A percentile compares a stretch with the other conserved stretches of the same genome.
Evolutionary conservation across 176 grass and related monocot genomes (phyloP).

Genomic region (Hordeum marinum): DNA sequence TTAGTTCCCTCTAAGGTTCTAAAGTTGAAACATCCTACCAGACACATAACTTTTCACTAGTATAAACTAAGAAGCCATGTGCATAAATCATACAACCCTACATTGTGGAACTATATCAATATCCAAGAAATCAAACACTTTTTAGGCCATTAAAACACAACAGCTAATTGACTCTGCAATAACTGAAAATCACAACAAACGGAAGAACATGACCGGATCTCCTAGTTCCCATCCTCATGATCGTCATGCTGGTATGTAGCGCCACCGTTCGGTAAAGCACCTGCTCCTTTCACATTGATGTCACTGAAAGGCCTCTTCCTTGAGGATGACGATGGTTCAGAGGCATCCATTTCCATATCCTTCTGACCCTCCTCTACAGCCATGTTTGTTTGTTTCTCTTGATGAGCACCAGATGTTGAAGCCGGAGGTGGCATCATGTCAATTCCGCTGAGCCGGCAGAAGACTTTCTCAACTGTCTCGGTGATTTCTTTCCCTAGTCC

Average conservation of each 20-base stretch:
- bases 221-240: slow-evolving; percentile 36
- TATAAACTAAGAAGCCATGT: slow-evolving; percentile 8
- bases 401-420: slow-evolving; percentile 12
- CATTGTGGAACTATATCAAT: slow-evolving; percentile 5
- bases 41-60: neutral
- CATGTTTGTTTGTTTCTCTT: slow-evolving; percentile 29
- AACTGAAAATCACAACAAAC: slow-evolving; percentile 1
- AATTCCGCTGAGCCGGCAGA: slow-evolving; percentile 52
- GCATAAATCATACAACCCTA: slow-evolving; percentile 1
- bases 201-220: slow-evolving; percentile 17
- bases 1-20: neutral
- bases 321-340: slow-evolving; percentile 30
- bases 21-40: slow-evolving; percentile 5
- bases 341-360: slow-evolving; percentile 26
- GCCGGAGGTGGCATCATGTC: slow-evolving; percentile 30
- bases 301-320: slow-evolving; percentile 55
- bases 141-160: neutral
- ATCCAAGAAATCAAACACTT: neutral
- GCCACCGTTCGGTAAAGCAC: slow-evolving; percentile 31
- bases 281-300: slow-evolving; percentile 17
- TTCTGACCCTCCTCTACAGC: slow-evolving; percentile 36
- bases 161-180: neutral
- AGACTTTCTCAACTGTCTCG: slow-evolving; percentile 80
- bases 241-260: slow-evolving; percentile 14
- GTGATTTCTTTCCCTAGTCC: slow-evolving; percentile 87